A percentile compares a stretch with the other conserved stretches of the same genome.
Evolutionary conservation across 2,329 filamentous ascomycete species (phyloP).

Genomic region (Sporothrix phasma): DNA sequence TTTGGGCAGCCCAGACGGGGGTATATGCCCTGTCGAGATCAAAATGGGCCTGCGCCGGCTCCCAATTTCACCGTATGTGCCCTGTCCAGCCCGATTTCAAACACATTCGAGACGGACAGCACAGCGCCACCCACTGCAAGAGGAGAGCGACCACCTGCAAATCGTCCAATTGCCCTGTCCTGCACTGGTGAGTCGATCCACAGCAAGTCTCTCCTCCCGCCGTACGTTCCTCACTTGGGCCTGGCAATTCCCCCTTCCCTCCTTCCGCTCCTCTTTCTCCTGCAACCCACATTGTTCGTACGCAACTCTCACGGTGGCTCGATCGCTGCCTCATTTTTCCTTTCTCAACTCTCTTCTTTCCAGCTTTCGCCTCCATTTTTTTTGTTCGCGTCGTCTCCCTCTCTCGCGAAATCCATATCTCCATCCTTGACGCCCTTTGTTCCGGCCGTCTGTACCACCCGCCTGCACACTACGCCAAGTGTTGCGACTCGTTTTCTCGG

Average conservation of each 20-base stretch:
- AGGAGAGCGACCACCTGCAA: neutral
- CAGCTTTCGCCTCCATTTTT: no score
- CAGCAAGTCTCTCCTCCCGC: neutral
- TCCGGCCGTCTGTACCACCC: neutral
- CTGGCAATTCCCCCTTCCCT: neutral
- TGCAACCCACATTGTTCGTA: conserved; percentile 1
- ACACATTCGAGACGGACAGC: conserved; percentile 9
- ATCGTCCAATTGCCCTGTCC: neutral
- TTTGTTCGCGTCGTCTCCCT: neutral
- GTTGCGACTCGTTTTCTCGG: conserved; percentile 10
- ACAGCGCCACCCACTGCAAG: neutral
- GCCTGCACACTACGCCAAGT: conserved; percentile 2
- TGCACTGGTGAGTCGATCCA: neutral
- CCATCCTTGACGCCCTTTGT: neutral
- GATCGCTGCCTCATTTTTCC: neutral
- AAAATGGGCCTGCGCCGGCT: neutral
- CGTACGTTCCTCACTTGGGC: neutral
- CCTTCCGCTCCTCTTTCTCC: neutral
- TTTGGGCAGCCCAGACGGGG: neutral
- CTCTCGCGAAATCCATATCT: neutral
- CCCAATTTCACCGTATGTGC: neutral
- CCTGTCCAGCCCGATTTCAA: conserved; percentile 8
- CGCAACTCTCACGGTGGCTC: neutral
- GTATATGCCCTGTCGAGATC: neutral
- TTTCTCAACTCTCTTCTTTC: neutral